phyloP scores from a whole-genome alignment of 2,329 filamentous ascomycete species.

The Zalaria sp. region DNA sequence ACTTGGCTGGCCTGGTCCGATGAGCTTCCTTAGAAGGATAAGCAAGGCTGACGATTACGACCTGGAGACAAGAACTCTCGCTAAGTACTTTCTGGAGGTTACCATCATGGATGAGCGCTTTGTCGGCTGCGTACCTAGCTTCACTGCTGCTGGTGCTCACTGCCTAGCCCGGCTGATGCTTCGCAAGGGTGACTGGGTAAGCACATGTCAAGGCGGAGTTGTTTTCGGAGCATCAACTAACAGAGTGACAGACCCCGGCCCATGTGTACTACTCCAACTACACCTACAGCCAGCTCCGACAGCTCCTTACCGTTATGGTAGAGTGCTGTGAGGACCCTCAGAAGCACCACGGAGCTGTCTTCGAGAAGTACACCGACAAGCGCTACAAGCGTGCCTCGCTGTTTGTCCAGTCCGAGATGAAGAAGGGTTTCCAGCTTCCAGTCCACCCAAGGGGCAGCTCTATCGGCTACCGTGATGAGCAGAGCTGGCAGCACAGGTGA shows the following conservation, averaged over 20 bases:
- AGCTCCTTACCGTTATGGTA: conserved; percentile 62
- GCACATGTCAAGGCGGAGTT: too few species aligned
- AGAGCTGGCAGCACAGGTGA: background rate
- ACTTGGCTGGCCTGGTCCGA: conserved; percentile 93
- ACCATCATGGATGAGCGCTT: conserved; percentile 98
- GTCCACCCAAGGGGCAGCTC: conserved; percentile 5
- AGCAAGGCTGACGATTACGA: conserved; percentile 99
- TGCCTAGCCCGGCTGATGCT: conserved; percentile 82
- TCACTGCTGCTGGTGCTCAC: conserved; percentile 79
- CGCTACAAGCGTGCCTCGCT: conserved; percentile 74
- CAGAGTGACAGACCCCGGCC: conserved; percentile 34
- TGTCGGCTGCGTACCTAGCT: conserved; percentile 81
- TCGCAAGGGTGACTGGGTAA: conserved; percentile 70
- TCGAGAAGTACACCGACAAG: conserved; percentile 80
- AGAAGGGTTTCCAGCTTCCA: conserved; percentile 41
- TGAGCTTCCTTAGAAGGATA: conserved; percentile 93
- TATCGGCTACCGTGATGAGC: conserved; percentile 5
- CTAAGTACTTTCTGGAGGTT: conserved; percentile 95
- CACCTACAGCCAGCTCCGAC: conserved; percentile 70
- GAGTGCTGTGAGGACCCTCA: conserved; percentile 75
- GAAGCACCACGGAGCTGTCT: conserved; percentile 75
- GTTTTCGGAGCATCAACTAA: conserved; percentile 39
- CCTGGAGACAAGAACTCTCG: conserved; percentile 81
- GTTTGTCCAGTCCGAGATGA: conserved; percentile 64
- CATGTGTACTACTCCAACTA: conserved; percentile 93